Evolutionary conservation across 306 rosid genomes (phyloP).

Genomic region (Vigna hirtella): DNA sequence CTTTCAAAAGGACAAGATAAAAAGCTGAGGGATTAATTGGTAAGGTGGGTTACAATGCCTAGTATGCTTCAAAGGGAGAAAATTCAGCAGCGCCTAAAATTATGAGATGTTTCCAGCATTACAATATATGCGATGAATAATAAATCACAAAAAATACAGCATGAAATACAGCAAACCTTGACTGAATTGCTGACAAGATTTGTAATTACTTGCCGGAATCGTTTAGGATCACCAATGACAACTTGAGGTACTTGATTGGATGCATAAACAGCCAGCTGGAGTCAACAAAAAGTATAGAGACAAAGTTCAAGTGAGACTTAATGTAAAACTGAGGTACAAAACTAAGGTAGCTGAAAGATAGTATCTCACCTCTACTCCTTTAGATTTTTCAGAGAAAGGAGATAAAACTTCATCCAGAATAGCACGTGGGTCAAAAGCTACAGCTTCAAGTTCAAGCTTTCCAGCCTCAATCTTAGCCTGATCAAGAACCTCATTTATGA

Average conservation of each 20-base stretch:
- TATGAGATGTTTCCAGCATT: slow-evolving; percentile 9
- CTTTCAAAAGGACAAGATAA: not conserved
- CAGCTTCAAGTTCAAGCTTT: slow-evolving; percentile 93
- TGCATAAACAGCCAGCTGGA: slow-evolving; percentile 90
- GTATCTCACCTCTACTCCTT: slow-evolving; percentile 78
- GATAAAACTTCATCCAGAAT: slow-evolving; percentile 85
- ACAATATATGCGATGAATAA: not conserved
- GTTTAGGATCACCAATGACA: slow-evolving; percentile 88
- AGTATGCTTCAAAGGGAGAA: slow-evolving; percentile 3
- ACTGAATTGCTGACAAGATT: slow-evolving; percentile 91
- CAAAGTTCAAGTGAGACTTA: slow-evolving; percentile 36
- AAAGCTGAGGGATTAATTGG: not conserved
- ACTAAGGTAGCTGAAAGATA: slow-evolving; percentile 31
- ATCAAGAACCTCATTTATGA: slow-evolving; percentile 95
- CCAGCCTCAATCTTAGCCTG: slow-evolving; percentile 96
- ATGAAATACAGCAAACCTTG: slow-evolving; percentile 64
- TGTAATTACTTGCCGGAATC: slow-evolving; percentile 87
- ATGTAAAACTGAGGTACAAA: slow-evolving; percentile 36
- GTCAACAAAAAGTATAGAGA: slow-evolving; percentile 51
- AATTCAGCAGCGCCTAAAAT: not conserved
- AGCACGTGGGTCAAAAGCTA: slow-evolving; percentile 75
- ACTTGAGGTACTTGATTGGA: slow-evolving; percentile 78
- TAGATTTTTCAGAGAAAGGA: slow-evolving; percentile 72
- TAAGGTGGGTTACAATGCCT: not conserved
- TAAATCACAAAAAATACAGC: slow-evolving; percentile 14